These are phyloP conservation scores for Tolypocladium paradoxum DNA, from an alignment of 2,329 filamentous ascomycete genomes.

Conservation along the genomic window DNA sequence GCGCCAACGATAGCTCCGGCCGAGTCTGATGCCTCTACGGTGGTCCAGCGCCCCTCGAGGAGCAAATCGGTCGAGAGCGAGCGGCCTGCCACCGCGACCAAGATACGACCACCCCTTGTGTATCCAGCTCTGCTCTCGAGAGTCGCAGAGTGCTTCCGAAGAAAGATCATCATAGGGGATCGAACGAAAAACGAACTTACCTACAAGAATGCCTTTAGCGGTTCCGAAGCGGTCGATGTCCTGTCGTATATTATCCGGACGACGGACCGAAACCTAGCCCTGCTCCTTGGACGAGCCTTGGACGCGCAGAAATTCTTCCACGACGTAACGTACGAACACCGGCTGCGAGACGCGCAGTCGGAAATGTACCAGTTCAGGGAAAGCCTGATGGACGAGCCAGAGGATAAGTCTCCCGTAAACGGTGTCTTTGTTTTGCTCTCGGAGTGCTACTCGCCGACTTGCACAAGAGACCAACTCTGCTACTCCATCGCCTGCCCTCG, in stretches of 20 bases:
- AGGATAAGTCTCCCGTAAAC: conserved; percentile 66
- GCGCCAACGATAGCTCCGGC: conserved; percentile 58
- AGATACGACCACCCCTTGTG: conserved; percentile 68
- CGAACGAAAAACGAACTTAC: conserved; percentile 93
- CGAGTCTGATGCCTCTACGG: conserved; percentile 38
- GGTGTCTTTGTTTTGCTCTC: conserved; percentile 94
- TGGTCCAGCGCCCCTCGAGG: conserved; percentile 46
- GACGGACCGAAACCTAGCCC: conserved; percentile 84
- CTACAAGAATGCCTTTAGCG: conserved; percentile 95
- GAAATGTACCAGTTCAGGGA: conserved; percentile 98
- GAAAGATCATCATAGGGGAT: conserved; percentile 76
- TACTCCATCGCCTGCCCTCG: conserved; percentile 97
- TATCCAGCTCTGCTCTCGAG: conserved; percentile 91
- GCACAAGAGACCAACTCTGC: conserved; percentile 87
- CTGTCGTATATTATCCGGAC: conserved; percentile 96
- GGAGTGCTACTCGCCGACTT: conserved; percentile 96
- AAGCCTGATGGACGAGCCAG: conserved; percentile 74
- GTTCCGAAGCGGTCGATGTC: conserved; percentile 88
- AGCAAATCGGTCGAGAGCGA: conserved; percentile 44
- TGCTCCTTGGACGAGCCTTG: conserved; percentile 80
- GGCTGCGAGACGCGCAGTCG: conserved; percentile 81
- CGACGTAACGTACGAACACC: conserved; percentile 96
- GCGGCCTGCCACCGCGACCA: conserved; percentile 44
- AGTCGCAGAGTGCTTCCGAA: conserved; percentile 84
- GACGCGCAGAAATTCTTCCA: conserved; percentile 99